Evolutionary conservation across 495 filamentous ascomycete species (phyloP).

Genomic region (Podospora pseudocomata): DNA sequence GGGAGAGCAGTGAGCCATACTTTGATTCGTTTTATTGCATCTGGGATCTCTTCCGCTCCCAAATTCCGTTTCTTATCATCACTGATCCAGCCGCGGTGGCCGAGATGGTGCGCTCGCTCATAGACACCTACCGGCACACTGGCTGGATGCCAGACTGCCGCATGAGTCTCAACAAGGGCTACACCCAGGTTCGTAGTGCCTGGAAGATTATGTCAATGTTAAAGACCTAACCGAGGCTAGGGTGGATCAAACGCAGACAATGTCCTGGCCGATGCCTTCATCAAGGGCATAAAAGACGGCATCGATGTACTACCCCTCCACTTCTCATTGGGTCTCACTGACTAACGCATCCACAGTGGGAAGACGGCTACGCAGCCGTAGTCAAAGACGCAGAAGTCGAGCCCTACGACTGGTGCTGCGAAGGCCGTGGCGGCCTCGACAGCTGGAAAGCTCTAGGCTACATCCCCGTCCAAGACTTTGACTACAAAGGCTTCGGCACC

Average conservation of each 20-base stretch:
- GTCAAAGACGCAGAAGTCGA: constrained; percentile 74
- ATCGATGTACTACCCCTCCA: constrained; percentile 50
- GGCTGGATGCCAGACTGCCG: constrained; percentile 68
- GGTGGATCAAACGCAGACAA: constrained; percentile 81
- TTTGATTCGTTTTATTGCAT: constrained; percentile 79
- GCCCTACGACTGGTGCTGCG: constrained; percentile 64
- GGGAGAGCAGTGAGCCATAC: constrained; percentile 68
- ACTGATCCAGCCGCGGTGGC: constrained; percentile 62
- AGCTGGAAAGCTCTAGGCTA: constrained; percentile 67
- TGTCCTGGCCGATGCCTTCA: constrained; percentile 62
- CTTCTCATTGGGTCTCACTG: constrained; percentile 3
- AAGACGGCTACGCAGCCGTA: constrained; percentile 66
- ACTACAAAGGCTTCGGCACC: constrained; percentile 63
- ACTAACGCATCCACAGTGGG: constrained; percentile 44
- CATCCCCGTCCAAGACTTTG: constrained; percentile 66
- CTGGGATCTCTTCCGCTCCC: constrained; percentile 72
- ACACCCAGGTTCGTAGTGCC: constrained; percentile 49
- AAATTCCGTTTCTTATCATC: constrained; percentile 67
- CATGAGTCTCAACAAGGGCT: constrained; percentile 63
- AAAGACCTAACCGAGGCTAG: constrained; percentile 10
- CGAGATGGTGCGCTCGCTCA: constrained; percentile 63
- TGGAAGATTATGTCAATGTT: background rate
- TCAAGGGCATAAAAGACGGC: constrained; percentile 60
- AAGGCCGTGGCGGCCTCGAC: constrained; percentile 65
- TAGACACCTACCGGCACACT: constrained; percentile 68